Evolutionary conservation across 441 rosid genomes (phyloP).

Genomic region (Syzygium malaccense): DNA sequence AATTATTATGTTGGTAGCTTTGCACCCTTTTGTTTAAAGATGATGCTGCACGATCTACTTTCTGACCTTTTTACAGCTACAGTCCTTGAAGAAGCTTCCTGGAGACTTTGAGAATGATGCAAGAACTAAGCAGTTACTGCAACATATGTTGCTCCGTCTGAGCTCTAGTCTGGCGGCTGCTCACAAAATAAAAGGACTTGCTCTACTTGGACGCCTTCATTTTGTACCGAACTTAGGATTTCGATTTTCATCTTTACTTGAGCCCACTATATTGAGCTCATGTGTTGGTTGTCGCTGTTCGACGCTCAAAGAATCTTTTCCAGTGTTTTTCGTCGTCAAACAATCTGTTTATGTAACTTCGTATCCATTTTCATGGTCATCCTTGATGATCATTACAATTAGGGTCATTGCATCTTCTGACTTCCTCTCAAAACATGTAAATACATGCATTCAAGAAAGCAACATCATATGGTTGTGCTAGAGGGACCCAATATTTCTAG

Average conservation of each 20-base stretch:
- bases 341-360: neutral
- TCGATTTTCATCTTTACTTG: neutral
- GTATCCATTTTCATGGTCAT: no score
- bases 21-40: neutral
- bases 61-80: conserved; percentile 42
- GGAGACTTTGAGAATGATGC: conserved; percentile 97
- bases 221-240: no score
- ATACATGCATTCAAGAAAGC: neutral
- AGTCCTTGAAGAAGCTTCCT: conserved; percentile 86
- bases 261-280: neutral
- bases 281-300: neutral
- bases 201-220: neutral
- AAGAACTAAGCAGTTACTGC: conserved; percentile 4
- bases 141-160: neutral
- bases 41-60: neutral
- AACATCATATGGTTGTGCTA: neutral
- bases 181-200: neutral
- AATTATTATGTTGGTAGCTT: neutral
- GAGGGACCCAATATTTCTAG: neutral
- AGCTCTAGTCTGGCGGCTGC: neutral
- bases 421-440: neutral
- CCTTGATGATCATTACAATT: neutral
- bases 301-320: neutral
- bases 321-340: neutral
- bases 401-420: neutral